These are phyloP conservation scores for Aspergillus quadricinctus DNA, from an alignment of 2,329 filamentous ascomycete species.

Conservation along the genomic window DNA sequence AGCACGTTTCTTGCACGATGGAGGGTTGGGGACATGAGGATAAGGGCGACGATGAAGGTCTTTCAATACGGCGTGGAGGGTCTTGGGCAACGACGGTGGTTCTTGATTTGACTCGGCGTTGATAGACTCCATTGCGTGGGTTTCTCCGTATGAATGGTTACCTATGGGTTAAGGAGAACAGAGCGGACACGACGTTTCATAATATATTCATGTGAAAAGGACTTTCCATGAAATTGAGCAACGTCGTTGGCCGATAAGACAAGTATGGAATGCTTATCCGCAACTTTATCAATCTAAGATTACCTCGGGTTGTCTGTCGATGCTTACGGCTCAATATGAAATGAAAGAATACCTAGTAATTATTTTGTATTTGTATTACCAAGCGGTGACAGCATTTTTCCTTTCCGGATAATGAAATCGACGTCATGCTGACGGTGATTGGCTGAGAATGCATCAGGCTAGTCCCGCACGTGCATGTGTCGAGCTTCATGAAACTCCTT, in stretches of 20 bases:
- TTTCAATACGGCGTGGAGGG: constrained; percentile 29
- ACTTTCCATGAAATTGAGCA: background rate
- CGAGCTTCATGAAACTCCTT: background rate
- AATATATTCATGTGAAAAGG: background rate
- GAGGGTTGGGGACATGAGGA: constrained; percentile 43
- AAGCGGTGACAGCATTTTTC: background rate
- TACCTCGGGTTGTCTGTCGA: background rate
- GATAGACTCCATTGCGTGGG: background rate
- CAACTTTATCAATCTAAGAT: background rate
- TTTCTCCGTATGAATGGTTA: background rate
- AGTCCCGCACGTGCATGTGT: constrained; percentile 6
- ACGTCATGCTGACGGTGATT: background rate
- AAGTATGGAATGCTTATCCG: background rate
- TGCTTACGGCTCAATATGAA: background rate
- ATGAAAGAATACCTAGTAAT: too few relatives aligned
- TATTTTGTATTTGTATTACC: background rate
- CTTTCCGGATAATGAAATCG: background rate
- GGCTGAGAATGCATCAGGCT: background rate
- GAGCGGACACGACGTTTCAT: too few relatives aligned
- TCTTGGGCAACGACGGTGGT: constrained; percentile 17
- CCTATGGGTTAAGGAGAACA: background rate
- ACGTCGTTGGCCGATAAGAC: background rate
- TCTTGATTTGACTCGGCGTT: constrained; percentile 2
- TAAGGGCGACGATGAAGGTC: constrained; percentile 35
- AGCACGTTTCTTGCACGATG: constrained; percentile 54